Percentiles rank a stretch among this genome's conserved stretches.
phyloP scores from a whole-genome alignment of 2,329 filamentous ascomycete genomes.

The Cryoendolithus antarcticus region DNA sequence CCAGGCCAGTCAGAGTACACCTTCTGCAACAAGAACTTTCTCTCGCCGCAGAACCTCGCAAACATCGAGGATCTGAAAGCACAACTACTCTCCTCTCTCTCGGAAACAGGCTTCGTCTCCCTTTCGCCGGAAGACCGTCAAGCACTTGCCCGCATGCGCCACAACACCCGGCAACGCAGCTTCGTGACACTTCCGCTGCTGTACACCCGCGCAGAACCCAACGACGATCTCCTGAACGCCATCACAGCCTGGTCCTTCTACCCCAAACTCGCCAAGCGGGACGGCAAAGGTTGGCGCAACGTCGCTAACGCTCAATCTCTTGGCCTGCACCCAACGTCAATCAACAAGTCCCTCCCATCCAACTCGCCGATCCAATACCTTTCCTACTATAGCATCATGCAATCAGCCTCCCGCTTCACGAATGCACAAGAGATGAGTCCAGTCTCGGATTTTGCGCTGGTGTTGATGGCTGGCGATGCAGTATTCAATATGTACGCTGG shows the following conservation, averaged over 20 bases:
- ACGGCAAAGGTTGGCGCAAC: conserved; percentile 80
- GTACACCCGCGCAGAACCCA: conserved; percentile 63
- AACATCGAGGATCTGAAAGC: conserved; percentile 95
- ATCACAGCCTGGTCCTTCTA: conserved; percentile 94
- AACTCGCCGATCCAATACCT: conserved; percentile 55
- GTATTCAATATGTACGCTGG: conserved; percentile 86
- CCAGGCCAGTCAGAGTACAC: conserved; percentile 64
- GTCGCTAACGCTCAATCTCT: conserved; percentile 87
- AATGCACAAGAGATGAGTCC: conserved; percentile 72
- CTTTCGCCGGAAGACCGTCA: conserved; percentile 62
- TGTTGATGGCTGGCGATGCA: conserved; percentile 75
- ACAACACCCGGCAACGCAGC: conserved; percentile 49
- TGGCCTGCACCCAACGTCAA: conserved; percentile 72
- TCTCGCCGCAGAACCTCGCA: conserved; percentile 73
- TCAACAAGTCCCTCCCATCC: conserved; percentile 53
- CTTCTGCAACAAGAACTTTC: conserved; percentile 90
- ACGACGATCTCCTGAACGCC: conserved; percentile 65
- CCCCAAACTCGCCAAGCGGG: conserved; percentile 74
- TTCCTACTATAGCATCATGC: conserved; percentile 96
- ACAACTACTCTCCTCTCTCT: conserved; percentile 72
- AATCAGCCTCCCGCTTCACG: conserved; percentile 67
- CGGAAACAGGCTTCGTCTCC: conserved; percentile 71
- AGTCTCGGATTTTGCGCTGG: conserved; percentile 63
- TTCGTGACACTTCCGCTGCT: conserved; percentile 72
- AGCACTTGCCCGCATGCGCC: conserved; percentile 56